A percentile compares a stretch with the other conserved stretches of the same genome.
Evolutionary conservation across 495 filamentous ascomycete genomes (phyloP).

Genomic region (Lichina pygmaea): DNA sequence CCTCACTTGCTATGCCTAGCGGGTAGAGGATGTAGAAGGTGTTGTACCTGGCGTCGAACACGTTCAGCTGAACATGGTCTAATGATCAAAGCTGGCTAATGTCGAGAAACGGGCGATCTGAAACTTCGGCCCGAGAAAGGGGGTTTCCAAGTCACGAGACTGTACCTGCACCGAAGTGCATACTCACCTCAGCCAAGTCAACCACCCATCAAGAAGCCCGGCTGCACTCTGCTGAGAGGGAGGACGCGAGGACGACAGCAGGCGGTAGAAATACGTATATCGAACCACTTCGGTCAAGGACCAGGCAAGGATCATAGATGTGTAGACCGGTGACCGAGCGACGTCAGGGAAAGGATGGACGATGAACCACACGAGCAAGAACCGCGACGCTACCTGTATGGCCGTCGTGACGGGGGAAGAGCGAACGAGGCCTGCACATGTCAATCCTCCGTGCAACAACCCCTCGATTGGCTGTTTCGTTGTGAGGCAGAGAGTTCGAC

Average conservation of each 20-base stretch:
- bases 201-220: conserved; percentile 9
- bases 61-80: neutral
- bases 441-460: too few relatives aligned
- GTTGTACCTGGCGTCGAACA: conserved; percentile 33
- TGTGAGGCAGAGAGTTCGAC: too few relatives aligned
- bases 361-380: conserved; percentile 26
- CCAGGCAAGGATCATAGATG: conserved; percentile 26
- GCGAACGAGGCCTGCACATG: conserved; percentile 18
- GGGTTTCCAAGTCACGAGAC: too few relatives aligned
- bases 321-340: conserved; percentile 12
- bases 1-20: conserved; percentile 68
- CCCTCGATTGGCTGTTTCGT: too few relatives aligned
- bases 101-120: too few relatives aligned
- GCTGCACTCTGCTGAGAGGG: neutral
- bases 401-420: conserved; percentile 24
- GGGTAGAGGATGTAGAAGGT: conserved; percentile 84
- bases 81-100: neutral
- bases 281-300: conserved; percentile 21
- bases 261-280: conserved; percentile 22
- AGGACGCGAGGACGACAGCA: conserved; percentile 6
- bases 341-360: conserved; percentile 17
- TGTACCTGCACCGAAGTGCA: too few relatives aligned
- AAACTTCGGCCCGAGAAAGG: too few relatives aligned
- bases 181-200: conserved; percentile 15
- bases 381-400: conserved; percentile 24